Percentiles rank a stretch among this genome's conserved stretches.
Conservation (phyloP, 2,329 filamentous ascomycete genomes). For the Diatrype stigma region DNA sequence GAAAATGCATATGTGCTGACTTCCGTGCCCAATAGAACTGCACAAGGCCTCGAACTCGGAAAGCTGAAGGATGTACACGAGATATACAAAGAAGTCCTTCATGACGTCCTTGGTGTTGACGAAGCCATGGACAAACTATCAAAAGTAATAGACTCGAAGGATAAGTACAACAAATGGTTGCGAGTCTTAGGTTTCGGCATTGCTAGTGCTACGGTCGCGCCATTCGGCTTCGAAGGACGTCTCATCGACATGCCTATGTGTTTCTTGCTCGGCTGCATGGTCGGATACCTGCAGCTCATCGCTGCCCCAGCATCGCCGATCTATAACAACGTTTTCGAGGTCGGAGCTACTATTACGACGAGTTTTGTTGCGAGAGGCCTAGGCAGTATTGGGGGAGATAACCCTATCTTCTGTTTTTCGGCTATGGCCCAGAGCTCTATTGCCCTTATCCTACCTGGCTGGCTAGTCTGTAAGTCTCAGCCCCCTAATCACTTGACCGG, state of each 20-base stretch:
- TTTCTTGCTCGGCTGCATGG: constrained; percentile 24
- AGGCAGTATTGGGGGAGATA: constrained; percentile 54
- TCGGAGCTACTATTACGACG: constrained; percentile 57
- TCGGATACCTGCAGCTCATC: constrained; percentile 60
- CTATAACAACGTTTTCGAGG: constrained; percentile 53
- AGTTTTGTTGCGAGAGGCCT: constrained; percentile 67
- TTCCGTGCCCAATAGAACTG: constrained; percentile 26
- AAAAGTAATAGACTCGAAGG: constrained; percentile 20
- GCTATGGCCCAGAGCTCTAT: constrained; percentile 70
- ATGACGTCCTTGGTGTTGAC: constrained; percentile 49
- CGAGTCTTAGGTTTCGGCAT: constrained; percentile 25
- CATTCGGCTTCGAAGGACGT: constrained; percentile 25
- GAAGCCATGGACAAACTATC: constrained; percentile 23
- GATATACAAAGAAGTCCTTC: constrained; percentile 78
- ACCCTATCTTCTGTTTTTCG: constrained; percentile 65
- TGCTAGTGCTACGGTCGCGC: constrained; percentile 24
- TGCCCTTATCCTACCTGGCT: constrained; percentile 68
- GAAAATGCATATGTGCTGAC: background rate
- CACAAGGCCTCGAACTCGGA: constrained; percentile 68
- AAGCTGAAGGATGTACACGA: constrained; percentile 70
- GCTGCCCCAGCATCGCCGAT: constrained; percentile 70
- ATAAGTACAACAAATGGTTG: constrained; percentile 25
- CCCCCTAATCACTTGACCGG: background rate
- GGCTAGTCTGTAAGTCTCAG: constrained; percentile 34
- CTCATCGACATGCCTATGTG: constrained; percentile 26